Evolutionary conservation across 768 basidiomycete genomes (phyloP).

Genomic region (Trametes punicea): DNA sequence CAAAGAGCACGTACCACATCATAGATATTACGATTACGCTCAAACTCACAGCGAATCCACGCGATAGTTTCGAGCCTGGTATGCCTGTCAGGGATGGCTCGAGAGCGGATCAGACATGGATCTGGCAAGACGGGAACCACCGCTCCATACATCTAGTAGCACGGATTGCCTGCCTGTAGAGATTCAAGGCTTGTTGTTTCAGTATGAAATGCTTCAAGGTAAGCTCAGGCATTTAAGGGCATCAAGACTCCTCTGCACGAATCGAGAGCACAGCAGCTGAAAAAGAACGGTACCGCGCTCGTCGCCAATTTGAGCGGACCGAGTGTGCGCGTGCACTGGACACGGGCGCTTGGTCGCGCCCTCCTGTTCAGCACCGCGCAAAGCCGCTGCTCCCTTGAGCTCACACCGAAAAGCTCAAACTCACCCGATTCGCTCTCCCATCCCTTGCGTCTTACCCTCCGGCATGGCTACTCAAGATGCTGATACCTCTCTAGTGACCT

Average conservation of each 20-base stretch:
- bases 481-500: not conserved
- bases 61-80: constrained; percentile 62
- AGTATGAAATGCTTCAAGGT: constrained; percentile 76
- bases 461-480: constrained; percentile 17
- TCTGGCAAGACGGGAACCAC: not conserved
- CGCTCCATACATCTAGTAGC: constrained; percentile 57
- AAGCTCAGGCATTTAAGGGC: constrained; percentile 17
- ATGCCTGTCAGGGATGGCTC: constrained; percentile 60
- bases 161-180: constrained; percentile 69
- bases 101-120: constrained; percentile 8
- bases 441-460: not conserved
- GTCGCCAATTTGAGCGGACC: not conserved
- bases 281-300: not conserved
- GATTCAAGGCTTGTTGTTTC: constrained; percentile 51
- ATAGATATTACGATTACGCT: constrained; percentile 52
- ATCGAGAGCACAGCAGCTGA: not conserved
- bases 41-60: constrained; percentile 75
- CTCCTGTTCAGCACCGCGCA: constrained; percentile 1
- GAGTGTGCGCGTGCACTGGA: not conserved
- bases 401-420: constrained; percentile 18
- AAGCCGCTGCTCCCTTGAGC: not conserved
- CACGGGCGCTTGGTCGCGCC: constrained; percentile 8
- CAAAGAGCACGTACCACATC: constrained; percentile 48
- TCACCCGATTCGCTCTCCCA: constrained; percentile 2
- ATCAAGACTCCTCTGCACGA: not conserved